phyloP scores from a whole-genome alignment of 805 yeast species.

The Metschnikowia gruessii region DNA sequence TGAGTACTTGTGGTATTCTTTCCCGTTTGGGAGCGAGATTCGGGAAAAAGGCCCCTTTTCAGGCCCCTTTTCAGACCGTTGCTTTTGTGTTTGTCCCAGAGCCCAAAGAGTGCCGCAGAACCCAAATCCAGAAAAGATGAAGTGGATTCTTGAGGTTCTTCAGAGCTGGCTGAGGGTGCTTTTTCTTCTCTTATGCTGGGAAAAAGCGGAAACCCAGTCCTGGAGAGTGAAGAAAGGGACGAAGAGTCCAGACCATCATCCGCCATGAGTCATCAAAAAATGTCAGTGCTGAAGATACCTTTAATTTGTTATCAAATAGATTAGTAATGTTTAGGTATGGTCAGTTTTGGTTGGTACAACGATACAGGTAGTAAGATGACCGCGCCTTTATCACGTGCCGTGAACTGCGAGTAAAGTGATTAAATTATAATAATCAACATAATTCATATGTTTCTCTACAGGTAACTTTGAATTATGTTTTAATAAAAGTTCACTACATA shows the following conservation, averaged over 20 bases:
- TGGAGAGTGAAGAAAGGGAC: conserved; percentile 9
- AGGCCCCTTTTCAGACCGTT: too few species aligned
- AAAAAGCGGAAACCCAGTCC: conserved; percentile 5
- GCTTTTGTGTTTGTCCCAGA: neutral
- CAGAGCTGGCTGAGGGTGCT: neutral
- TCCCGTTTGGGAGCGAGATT: neutral
- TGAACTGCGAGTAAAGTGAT: too few species aligned
- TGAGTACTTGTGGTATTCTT: neutral
- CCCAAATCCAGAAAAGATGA: conserved; percentile 8
- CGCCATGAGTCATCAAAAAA: conserved; percentile 7
- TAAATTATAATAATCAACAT: too few species aligned
- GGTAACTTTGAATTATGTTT: too few species aligned
- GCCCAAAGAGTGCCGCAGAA: neutral
- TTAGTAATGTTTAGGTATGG: too few species aligned
- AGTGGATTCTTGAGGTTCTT: neutral
- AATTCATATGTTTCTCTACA: too few species aligned
- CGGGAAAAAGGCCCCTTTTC: too few species aligned
- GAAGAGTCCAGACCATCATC: conserved; percentile 4
- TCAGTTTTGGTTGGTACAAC: too few species aligned
- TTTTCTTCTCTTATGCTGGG: conserved; percentile 6
- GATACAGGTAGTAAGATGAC: too few species aligned
- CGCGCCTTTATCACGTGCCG: too few species aligned
- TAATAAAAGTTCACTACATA: too few species aligned
- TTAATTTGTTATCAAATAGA: neutral
- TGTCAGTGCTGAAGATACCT: neutral